Evolutionary conservation across 352 stramenopile species (phyloP).

Genomic region (Globisporangium carolinianum): DNA sequence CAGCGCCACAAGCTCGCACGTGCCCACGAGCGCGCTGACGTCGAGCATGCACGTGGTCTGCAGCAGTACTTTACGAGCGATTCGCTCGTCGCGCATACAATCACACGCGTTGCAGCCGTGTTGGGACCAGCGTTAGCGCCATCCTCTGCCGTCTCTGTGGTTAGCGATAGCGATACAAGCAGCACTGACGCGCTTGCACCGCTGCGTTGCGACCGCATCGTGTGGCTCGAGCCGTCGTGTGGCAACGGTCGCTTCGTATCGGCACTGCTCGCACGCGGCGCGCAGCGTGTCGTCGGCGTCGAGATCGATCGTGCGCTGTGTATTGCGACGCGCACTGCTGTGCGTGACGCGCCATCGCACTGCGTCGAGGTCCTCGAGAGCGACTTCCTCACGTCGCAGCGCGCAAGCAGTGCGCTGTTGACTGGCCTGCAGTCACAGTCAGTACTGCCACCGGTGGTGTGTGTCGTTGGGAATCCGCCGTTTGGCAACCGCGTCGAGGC

Average conservation of each 20-base stretch:
- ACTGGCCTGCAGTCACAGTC: not conserved
- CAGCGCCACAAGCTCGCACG: conserved; percentile 19
- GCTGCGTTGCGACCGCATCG: conserved; percentile 12
- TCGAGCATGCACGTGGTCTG: conserved; percentile 39
- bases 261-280: conserved; percentile 31
- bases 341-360: conserved; percentile 6
- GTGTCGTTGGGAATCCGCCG: conserved; percentile 64
- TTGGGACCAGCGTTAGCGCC: conserved; percentile 1
- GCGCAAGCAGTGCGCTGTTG: not conserved
- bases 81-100: conserved; percentile 32
- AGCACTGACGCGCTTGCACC: not conserved
- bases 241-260: conserved; percentile 53
- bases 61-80: conserved; percentile 71
- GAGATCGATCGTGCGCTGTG: conserved; percentile 42
- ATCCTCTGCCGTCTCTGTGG: too few relatives aligned
- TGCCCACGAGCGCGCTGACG: conserved; percentile 13
- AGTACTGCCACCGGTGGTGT: not conserved
- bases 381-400: conserved; percentile 49
- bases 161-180: not conserved
- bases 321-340: conserved; percentile 6
- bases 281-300: conserved; percentile 36
- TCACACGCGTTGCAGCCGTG: conserved; percentile 19
- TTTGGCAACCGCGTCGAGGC: conserved; percentile 32
- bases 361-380: conserved; percentile 22
- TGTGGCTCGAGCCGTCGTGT: conserved; percentile 72